Conservation (phyloP, 352 stramenopile genomes). For the Pythium diclinum region DNA sequence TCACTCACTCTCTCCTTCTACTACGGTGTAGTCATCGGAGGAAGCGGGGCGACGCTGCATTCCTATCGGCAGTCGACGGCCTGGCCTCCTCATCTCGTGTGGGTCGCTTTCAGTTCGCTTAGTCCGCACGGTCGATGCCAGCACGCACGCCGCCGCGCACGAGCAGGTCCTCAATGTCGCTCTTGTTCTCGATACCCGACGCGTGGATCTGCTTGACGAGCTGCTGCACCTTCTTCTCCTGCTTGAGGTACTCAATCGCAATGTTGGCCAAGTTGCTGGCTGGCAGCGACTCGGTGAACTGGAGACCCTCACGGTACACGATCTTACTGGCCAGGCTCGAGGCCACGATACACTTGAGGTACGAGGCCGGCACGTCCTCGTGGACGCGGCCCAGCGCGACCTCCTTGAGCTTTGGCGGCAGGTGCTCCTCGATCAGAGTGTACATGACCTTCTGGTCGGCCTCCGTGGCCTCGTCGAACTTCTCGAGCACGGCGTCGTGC, state of each 20-base stretch:
- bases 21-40: not conserved
- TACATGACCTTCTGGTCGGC: slow-evolving; percentile 79
- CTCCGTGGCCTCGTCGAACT: slow-evolving; percentile 90
- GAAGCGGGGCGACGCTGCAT: not conserved
- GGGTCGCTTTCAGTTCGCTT: not conserved
- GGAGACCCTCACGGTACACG: slow-evolving; percentile 97
- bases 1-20: not conserved
- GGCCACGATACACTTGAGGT: slow-evolving; percentile 96
- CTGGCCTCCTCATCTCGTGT: not conserved
- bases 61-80: not conserved
- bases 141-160: slow-evolving; percentile 71
- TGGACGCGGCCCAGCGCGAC: slow-evolving; percentile 92
- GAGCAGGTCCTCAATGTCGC: slow-evolving; percentile 74
- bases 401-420: slow-evolving; percentile 93
- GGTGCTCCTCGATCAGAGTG: slow-evolving; percentile 88
- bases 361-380: slow-evolving; percentile 91
- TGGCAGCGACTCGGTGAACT: slow-evolving; percentile 94
- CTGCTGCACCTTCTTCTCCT: slow-evolving; percentile 91
- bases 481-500: slow-evolving; percentile 91
- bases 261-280: slow-evolving; percentile 89
- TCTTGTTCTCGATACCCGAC: slow-evolving; percentile 50
- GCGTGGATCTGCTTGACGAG: slow-evolving; percentile 70
- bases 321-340: slow-evolving; percentile 96
- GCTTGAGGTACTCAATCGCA: slow-evolving; percentile 93
- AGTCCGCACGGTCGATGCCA: slow-evolving; percentile 46